Evolutionary conservation across 257 asterid genomes (phyloP).

Genomic region (Ophiorrhiza pumila): DNA sequence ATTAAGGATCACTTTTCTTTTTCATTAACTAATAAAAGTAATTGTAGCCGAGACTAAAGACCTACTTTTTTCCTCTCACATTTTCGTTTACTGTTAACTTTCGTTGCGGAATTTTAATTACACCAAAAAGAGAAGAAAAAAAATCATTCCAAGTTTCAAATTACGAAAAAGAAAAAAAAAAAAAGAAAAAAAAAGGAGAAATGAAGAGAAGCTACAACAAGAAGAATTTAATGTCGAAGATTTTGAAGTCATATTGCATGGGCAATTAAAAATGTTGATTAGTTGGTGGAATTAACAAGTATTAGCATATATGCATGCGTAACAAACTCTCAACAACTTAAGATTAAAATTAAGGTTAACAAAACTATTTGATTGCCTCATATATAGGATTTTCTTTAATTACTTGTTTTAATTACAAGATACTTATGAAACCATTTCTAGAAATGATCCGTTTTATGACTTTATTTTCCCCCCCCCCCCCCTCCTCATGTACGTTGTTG

Average conservation of each 20-base stretch:
- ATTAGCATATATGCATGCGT: slow-evolving; percentile 8
- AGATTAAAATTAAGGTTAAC: background rate
- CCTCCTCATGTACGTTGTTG: background rate
- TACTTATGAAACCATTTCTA: slow-evolving; percentile 1
- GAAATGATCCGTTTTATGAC: background rate
- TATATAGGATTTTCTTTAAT: background rate
- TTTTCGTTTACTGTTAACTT: background rate
- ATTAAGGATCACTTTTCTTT: background rate
- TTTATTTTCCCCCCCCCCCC: no score
- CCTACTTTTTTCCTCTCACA: background rate
- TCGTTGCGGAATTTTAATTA: no score
- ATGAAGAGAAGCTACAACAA: no score
- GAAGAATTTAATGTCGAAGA: background rate
- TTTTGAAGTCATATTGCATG: background rate
- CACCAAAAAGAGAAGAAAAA: background rate
- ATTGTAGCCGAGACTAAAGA: background rate
- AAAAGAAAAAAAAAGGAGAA: background rate
- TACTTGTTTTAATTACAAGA: background rate
- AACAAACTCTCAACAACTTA: background rate
- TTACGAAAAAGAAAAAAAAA: background rate
- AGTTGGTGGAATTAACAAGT: background rate
- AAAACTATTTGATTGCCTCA: background rate
- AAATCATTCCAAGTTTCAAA: background rate
- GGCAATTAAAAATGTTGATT: background rate
- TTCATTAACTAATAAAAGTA: background rate